Base-by-base conservation (phyloP, 768 basidiomycete species). In the Tulasnella sp. region DNA sequence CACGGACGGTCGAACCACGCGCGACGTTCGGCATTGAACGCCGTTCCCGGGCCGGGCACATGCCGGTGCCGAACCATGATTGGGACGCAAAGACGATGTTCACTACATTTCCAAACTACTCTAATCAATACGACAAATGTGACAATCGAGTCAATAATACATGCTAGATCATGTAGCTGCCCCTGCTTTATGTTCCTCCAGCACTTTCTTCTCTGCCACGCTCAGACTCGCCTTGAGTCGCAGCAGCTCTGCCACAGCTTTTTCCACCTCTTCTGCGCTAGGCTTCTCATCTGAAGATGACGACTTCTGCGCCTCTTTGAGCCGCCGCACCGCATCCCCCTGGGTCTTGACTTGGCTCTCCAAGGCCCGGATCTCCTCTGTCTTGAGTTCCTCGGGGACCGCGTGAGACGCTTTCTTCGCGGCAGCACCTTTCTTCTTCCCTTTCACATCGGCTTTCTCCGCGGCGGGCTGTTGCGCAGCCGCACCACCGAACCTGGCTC, bases 321-420 rank as follows among this genome's bases (percentile, higher is more conserved):
- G 67, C 50, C 73, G 68, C 34, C 87, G 77, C 14, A 97, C 86
- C 15, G 75, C 64, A 45, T 80, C 76, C 0, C 87, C 91, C 67
- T 96, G 90, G 49, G 77, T 78, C 36, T 80, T 73, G 36, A 96
- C 74, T 73, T 82, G 81, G 40, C 73, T 77, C 69, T 91, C 91
- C 58, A 88, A 70, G 3, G 78, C 82, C 25, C 82, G 68, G 32
- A 80, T 79, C 68, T 89, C 86, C 0, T 80, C 75, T 2, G 85
- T 79, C 68, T 85, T 89, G 0, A 80, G 83, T 4, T 74, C 77
- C 61, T 72, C 67, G 4, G 72, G 71, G 2, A 73, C 71, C 57
- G 72, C 72, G 56, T 75, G 23, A 2, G 27, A 77, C 35, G 66
- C 65, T 62, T 70, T 71, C 66, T 71, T 71, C 43, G 73, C 68